These are phyloP conservation scores for Chalciporus piperatus DNA, from an alignment of 768 basidiomycete genomes.

Conservation along the genomic window DNA sequence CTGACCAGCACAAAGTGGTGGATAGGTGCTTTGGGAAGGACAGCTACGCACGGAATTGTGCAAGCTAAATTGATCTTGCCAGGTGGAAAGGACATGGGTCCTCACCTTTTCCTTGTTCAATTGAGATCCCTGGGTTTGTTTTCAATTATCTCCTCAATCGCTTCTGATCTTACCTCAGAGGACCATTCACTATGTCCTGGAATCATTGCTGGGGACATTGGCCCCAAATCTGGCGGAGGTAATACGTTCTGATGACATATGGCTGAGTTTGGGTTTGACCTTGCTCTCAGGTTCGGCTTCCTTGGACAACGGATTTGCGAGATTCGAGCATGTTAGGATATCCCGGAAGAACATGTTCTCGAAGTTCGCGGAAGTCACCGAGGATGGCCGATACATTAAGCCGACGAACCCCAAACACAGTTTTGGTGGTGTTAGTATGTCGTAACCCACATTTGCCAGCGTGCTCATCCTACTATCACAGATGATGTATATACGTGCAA, in stretches of 20 bases:
- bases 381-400: conserved; percentile 59
- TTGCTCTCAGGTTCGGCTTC: conserved; percentile 46
- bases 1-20: conserved; percentile 81
- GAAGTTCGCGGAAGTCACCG: conserved; percentile 66
- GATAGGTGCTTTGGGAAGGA: conserved; percentile 71
- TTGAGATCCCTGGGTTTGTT: conserved; percentile 56
- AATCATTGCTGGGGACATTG: conserved; percentile 68
- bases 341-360: conserved; percentile 73
- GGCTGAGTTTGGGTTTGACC: neutral
- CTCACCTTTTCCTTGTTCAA: conserved; percentile 75
- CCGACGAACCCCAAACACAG: conserved; percentile 74
- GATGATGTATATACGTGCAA: conserved; percentile 75
- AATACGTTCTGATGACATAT: neutral
- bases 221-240: conserved; percentile 36
- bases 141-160: neutral
- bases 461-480: conserved; percentile 19
- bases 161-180: conserved; percentile 37
- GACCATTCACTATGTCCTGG: conserved; percentile 60
- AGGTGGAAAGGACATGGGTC: conserved; percentile 57
- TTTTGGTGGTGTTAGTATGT: conserved; percentile 62
- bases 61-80: conserved; percentile 74
- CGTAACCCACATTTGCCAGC: neutral
- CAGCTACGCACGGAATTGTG: conserved; percentile 71
- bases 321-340: conserved; percentile 63
- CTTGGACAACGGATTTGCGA: conserved; percentile 67